Evolutionary conservation across 441 rosid species (phyloP), one percentile per base, ranked within the genome.

Genomic region (Pelargonium citronellum): DNA sequence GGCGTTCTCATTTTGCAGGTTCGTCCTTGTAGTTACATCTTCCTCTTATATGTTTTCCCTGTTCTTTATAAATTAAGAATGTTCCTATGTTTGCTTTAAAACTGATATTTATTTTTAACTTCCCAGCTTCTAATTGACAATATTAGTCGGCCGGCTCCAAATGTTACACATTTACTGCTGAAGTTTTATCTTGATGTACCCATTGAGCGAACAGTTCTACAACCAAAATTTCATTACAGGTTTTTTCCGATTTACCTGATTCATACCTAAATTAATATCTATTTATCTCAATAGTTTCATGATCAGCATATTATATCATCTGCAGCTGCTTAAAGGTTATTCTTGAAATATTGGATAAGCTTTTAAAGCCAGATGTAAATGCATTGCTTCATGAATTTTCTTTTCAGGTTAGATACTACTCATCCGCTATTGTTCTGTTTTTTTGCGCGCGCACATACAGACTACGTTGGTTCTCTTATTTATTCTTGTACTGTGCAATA

Each of bases 141-240:
- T 72, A 82, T 95, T 70, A 79, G 87, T 79, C 86, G 96, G 74
- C 97, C 96, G 8, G 95, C 96, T 75, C 99, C 99, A 79, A 95
- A 86, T 80, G 73, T 92, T 79, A 86, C 98, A 47, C 98, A 92
- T 82, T 83, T 95, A 77, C 88, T 95, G 77, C 95, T 95, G 34
- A 92, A 90, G 77, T 95, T 90, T 87, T 94, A 95, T 71, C 83
- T 92, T 67, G 96, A 92, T 64, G 74, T 85, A 24, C 82, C 92
- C 5, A 80, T 95, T 70, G 99, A 92, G 75, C 88, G 82, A 78
- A 88, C 98, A 69, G 74, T 87, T 80, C 81, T 95, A 73, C 98
- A 90, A 84, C 99, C 99, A 58, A 95, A 90, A 79, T 92, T 89
- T 77, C 94, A 90, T 78, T 95, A 87, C 96, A 93, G 98, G 97